Evolutionary conservation across 2,329 filamentous ascomycete genomes (phyloP), one percentile per base, ranked within the genome.

Genomic region (Arthroderma sp.): DNA sequence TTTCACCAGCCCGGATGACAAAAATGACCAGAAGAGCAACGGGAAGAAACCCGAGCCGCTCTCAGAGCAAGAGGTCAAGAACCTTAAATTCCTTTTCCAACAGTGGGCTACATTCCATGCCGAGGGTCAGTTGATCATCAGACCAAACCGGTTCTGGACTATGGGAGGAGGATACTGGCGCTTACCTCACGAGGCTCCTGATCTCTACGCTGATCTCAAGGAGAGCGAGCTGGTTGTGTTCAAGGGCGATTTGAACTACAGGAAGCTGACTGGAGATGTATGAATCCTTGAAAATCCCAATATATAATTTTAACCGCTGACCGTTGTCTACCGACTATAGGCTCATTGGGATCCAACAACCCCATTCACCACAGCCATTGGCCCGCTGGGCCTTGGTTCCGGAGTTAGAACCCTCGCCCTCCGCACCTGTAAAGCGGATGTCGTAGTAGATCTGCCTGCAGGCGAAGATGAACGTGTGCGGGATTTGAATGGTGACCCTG

Each of bases 191-290:
- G 71, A 77, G 27, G 84, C 79, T 1, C 74, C 77, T 2, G 72
- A 75, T 29, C 67, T 98, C 8, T 74, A 78, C 43, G 74, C 84
- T 5, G 89, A 96, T 58, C 66, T 98, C 45, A 82, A 87, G 68
- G 68, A 78, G 49, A 85, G 83, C 52, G 85, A 94, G 62, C 71
- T 98, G 11, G 86, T 94, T 8, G 79, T 98, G 45, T 96, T 96
- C 72, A 98, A 98, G 71, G 91, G 91, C 2, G 91, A 98, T 60
- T 63, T 98, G 54, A 98, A 98, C 68, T 98, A 96, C 65, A 74
- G 91, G 49, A 98, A 98, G 65, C 65, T 98, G 53, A 87, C 83
- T 29, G 83, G 78, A 40, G 91, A 98, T 71, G 86, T 89, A 68
- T 36, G 6, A 6, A 10, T 32, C 33, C 4, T 36, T 28, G 36